These are phyloP conservation scores for Starmera caribaea DNA, from an alignment of 805 yeast species.

Conservation along the genomic window DNA sequence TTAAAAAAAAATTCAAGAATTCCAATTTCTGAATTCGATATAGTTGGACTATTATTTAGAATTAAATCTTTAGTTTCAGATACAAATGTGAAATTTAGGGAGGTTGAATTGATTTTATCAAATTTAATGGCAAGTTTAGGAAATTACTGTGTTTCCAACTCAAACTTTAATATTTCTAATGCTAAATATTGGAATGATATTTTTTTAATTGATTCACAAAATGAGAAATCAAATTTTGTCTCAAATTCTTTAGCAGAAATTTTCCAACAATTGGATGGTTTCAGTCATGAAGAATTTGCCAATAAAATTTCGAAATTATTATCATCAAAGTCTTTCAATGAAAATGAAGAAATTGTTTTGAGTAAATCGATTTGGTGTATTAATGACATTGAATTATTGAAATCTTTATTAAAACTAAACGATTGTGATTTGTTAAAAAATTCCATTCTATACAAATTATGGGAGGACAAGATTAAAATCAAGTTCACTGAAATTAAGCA, in stretches of 20 bases:
- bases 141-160: constrained; percentile 21
- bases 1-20: constrained; percentile 22
- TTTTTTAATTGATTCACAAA: constrained; percentile 5
- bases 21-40: constrained; percentile 38
- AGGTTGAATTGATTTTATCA: constrained; percentile 21
- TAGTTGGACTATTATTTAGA: constrained; percentile 34
- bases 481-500: constrained; percentile 3
- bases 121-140: constrained; percentile 36
- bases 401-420: constrained; percentile 2
- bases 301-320: constrained; percentile 1
- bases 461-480: constrained; percentile 9
- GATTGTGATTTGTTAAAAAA: constrained; percentile 3
- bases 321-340: constrained; percentile 1
- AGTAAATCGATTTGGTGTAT: constrained; percentile 19
- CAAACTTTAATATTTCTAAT: constrained; percentile 10
- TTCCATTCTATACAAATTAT: constrained; percentile 6
- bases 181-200: constrained; percentile 22
- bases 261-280: constrained; percentile 20
- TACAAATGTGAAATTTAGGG: constrained; percentile 11
- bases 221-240: constrained; percentile 20
- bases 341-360: constrained; percentile 14
- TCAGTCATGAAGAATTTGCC: constrained; percentile 9
- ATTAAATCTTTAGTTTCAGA: constrained; percentile 23
- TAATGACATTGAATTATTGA: constrained; percentile 6
- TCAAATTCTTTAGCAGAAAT: constrained; percentile 27